A percentile compares a stretch with the other conserved stretches of the same genome.
Evolutionary conservation across 495 filamentous ascomycete genomes (phyloP).

Genomic region (Viridothelium virens): DNA sequence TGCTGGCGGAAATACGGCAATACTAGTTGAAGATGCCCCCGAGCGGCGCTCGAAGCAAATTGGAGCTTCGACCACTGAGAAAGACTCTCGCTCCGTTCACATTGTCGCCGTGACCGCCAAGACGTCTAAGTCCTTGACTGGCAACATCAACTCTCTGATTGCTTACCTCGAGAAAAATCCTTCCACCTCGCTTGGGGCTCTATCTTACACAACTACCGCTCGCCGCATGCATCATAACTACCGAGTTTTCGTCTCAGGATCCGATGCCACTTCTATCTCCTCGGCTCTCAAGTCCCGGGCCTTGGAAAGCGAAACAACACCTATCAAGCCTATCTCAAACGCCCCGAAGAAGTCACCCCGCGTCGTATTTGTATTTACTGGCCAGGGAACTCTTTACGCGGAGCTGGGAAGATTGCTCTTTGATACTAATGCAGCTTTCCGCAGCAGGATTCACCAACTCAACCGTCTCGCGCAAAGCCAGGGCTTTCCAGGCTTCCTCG

Average conservation of each 20-base stretch:
- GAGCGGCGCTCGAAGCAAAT: no score
- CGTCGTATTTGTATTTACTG: constrained; percentile 21
- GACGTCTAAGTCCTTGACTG: constrained; percentile 24
- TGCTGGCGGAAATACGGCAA: constrained; percentile 47
- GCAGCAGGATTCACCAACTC: neutral
- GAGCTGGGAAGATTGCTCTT: constrained; percentile 11
- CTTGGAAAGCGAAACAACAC: no score
- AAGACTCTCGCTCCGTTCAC: constrained; percentile 47
- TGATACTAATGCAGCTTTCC: constrained; percentile 12
- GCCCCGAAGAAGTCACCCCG: neutral
- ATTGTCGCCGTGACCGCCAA: constrained; percentile 54
- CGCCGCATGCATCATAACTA: constrained; percentile 69
- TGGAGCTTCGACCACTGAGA: no score
- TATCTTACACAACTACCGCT: constrained; percentile 76
- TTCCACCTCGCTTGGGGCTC: constrained; percentile 43
- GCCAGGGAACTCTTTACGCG: constrained; percentile 17
- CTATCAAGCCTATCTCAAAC: neutral
- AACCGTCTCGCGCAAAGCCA: neutral
- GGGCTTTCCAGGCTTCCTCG: constrained; percentile 18
- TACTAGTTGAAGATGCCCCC: constrained; percentile 52
- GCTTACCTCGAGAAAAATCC: constrained; percentile 42
- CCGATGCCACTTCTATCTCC: neutral
- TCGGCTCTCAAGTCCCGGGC: no score
- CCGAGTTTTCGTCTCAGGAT: constrained; percentile 53
- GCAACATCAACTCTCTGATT: constrained; percentile 27